Evolutionary conservation across 2,329 filamentous ascomycete species (phyloP), one percentile per base, ranked within the genome.

Genomic region (Amylocarpus encephaloides): DNA sequence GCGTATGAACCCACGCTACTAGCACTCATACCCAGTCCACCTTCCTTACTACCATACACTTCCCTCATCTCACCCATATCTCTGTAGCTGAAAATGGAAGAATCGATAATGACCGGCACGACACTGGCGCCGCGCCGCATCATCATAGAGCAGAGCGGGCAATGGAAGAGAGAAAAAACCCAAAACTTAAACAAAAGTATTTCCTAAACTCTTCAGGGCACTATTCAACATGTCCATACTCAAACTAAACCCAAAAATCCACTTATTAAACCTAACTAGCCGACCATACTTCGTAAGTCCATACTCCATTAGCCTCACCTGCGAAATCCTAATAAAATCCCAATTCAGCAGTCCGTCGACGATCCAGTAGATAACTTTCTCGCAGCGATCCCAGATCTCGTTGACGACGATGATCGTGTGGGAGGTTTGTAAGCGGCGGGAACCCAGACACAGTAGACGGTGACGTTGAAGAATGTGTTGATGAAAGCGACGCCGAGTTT

Each of bases 391-490:
- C 76, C 76, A 80, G 19, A 74, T 63, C 0, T 69, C 61, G 54
- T 79, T 79, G 49, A 78, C 66, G 0, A 57, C 48, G 5, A 76
- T 68, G 39, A 70, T 78, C 1, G 57, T 61, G 1, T 67, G 43
- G 32, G 64, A 71, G 2, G 66, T 63, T 1, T 73, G 70, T 2
- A 75, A 69, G 1, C 74, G 71, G 74, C 64, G 0, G 77, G 77
- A 13, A 80, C 76, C 69, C 74, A 80, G 39, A 79, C 77, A 44
- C 64, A 68, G 50, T 76, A 78, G 11, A 79, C 77, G 0, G 70
- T 70, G 16, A 79, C 69, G 43, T 80, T 79, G 55, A 80, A 73
- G 10, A 64, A 30, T 1, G 71, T 73, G 45, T 79, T 75, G 2
- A 73, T 13, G 0, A 62, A 35, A 5, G 58, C 58, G 13, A 58